Evolutionary conservation across 768 basidiomycete genomes (phyloP).

Genomic region (Basidioascus undulatus): DNA sequence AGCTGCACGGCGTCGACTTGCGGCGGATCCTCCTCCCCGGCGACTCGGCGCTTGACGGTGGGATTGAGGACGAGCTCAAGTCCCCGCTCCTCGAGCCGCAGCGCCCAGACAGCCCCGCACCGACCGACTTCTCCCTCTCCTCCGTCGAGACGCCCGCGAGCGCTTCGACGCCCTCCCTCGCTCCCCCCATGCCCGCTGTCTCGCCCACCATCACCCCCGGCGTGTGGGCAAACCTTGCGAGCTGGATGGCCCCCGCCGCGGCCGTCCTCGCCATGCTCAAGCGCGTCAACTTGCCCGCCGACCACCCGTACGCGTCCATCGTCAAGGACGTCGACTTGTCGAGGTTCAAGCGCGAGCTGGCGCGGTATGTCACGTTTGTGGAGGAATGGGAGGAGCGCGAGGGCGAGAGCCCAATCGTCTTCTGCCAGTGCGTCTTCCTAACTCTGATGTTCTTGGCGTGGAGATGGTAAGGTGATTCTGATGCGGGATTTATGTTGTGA

Average conservation of each 20-base stretch:
- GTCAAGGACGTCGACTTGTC: slow-evolving; percentile 13
- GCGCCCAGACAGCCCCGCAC: background rate
- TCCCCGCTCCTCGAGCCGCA: background rate
- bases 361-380: slow-evolving; percentile 25
- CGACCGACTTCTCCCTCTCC: background rate
- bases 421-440: slow-evolving; percentile 15
- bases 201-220: too few species aligned
- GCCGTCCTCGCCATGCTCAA: too few species aligned
- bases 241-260: too few species aligned
- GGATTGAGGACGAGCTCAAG: background rate
- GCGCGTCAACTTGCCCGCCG: too few species aligned
- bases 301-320: too few species aligned
- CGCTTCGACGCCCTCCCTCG: too few species aligned
- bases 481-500: slow-evolving; percentile 35
- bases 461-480: too few species aligned
- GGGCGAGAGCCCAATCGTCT: slow-evolving; percentile 33
- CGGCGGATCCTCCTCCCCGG: slow-evolving; percentile 30
- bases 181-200: too few species aligned
- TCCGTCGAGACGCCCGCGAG: background rate
- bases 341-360: slow-evolving; percentile 11
- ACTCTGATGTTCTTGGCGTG: too few species aligned
- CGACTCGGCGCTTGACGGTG: slow-evolving; percentile 18
- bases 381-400: slow-evolving; percentile 30
- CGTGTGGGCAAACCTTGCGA: too few species aligned
- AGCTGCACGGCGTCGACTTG: slow-evolving; percentile 79